Evolutionary conservation across 345 rosid genomes (phyloP).

Genomic region (Euclidium syriacum): DNA sequence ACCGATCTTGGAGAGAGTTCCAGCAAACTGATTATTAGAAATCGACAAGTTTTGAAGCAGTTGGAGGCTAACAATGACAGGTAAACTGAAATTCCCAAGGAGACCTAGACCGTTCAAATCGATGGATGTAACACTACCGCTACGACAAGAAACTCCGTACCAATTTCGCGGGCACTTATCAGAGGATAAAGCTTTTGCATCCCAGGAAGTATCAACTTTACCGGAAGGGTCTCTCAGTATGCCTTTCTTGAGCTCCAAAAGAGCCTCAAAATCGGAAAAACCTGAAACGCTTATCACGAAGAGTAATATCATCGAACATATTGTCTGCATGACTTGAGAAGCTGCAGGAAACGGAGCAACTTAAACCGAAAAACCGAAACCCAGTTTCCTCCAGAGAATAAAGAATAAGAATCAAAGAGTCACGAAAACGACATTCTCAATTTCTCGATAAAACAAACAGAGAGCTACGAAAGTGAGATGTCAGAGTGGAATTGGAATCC

Average conservation of each 20-base stretch:
- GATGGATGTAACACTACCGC: conserved; percentile 57
- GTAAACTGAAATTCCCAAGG: conserved; percentile 63
- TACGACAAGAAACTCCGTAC: conserved; percentile 65
- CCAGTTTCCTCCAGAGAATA: background rate
- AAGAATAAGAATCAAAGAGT: background rate
- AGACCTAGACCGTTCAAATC: conserved; percentile 56
- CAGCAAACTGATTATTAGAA: conserved; percentile 54
- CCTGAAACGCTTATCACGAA: conserved; percentile 40
- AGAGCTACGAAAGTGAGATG: background rate
- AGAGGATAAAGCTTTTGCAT: conserved; percentile 50
- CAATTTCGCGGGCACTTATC: conserved; percentile 70
- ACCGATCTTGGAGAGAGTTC: conserved; percentile 59
- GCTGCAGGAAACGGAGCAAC: background rate
- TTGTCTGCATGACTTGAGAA: conserved; percentile 53
- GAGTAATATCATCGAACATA: conserved; percentile 39
- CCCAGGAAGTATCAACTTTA: conserved; percentile 59
- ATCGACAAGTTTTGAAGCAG: conserved; percentile 64
- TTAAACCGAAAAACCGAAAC: background rate
- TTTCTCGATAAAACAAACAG: background rate
- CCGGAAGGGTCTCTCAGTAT: conserved; percentile 57
- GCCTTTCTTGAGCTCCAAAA: conserved; percentile 69
- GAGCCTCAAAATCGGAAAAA: conserved; percentile 67
- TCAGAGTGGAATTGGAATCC: background rate
- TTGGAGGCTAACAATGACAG: conserved; percentile 42
- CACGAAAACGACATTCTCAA: background rate